phyloP scores from a whole-genome alignment of 2,329 filamentous ascomycete genomes.

The Hyphodiscus sp. region DNA sequence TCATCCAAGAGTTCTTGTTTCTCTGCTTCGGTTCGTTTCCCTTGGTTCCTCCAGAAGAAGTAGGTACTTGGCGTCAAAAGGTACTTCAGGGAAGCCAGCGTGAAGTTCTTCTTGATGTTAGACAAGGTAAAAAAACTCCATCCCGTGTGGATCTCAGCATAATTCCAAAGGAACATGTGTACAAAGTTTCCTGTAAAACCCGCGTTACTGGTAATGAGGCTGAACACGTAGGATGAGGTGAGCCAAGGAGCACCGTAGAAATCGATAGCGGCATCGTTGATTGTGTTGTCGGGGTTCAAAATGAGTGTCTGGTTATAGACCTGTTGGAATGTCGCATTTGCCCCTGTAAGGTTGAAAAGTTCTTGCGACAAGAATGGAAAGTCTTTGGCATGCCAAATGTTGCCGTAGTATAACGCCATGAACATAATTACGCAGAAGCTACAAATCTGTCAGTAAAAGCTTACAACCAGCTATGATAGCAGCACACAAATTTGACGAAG shows the following conservation, averaged over 20 bases:
- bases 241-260: constrained; percentile 36
- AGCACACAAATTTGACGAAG: neutral
- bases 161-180: constrained; percentile 36
- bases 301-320: constrained; percentile 38
- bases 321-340: constrained; percentile 31
- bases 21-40: constrained; percentile 5
- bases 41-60: constrained; percentile 9
- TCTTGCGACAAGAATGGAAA: constrained; percentile 35
- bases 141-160: constrained; percentile 32
- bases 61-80: constrained; percentile 6
- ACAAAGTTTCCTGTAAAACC: constrained; percentile 39
- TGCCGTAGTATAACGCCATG: neutral
- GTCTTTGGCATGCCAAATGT: neutral
- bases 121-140: constrained; percentile 20
- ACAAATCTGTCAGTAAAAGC: too few species aligned
- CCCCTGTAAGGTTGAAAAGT: constrained; percentile 31
- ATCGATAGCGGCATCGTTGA: constrained; percentile 32
- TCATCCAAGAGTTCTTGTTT: constrained; percentile 4
- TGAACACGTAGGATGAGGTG: constrained; percentile 33
- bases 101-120: constrained; percentile 1
- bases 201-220: constrained; percentile 38
- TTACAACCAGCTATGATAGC: too few species aligned
- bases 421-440: too few species aligned
- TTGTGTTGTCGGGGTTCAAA: constrained; percentile 32
- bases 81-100: neutral